These are phyloP conservation scores for Colletotrichum chrysophilum DNA, from an alignment of 2,329 filamentous ascomycete genomes.

Conservation along the genomic window DNA sequence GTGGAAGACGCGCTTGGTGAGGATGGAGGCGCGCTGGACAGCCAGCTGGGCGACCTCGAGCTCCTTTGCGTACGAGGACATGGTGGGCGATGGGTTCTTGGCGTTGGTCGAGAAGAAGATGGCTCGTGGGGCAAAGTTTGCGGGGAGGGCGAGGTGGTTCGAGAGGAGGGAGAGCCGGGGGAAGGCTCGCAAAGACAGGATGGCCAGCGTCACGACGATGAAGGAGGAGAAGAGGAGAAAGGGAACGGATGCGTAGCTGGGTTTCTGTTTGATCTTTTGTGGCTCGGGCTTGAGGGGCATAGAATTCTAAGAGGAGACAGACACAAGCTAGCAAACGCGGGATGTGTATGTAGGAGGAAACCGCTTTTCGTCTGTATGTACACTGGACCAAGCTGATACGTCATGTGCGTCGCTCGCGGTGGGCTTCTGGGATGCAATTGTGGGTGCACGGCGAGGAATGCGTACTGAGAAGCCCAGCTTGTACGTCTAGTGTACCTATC, in stretches of 20 bases:
- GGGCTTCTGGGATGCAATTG: neutral
- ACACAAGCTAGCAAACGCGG: neutral
- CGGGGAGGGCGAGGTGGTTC: slow-evolving; percentile 3
- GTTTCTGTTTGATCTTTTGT: slow-evolving; percentile 3
- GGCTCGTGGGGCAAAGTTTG: slow-evolving; percentile 16
- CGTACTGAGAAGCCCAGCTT: neutral
- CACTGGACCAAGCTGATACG: slow-evolving; percentile 7
- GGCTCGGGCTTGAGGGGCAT: slow-evolving; percentile 11
- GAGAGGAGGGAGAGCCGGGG: slow-evolving; percentile 27
- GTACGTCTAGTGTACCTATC: neutral
- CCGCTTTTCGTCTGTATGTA: neutral
- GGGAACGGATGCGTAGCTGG: neutral
- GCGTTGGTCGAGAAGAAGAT: slow-evolving; percentile 23
- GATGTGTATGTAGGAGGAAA: neutral
- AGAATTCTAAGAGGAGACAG: neutral
- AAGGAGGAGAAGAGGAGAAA: slow-evolving; percentile 17
- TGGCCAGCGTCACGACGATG: slow-evolving; percentile 22
- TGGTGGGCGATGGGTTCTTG: slow-evolving; percentile 27
- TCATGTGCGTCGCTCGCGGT: slow-evolving; percentile 10
- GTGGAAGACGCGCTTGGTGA: slow-evolving; percentile 63
- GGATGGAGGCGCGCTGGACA: slow-evolving; percentile 75
- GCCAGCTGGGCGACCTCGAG: slow-evolving; percentile 85
- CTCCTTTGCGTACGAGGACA: slow-evolving; percentile 71
- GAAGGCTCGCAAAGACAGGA: slow-evolving; percentile 22
- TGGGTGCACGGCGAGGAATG: slow-evolving; percentile 2